Base-by-base conservation (phyloP, 305 asterid species). In the Solanum hybrid region DNA sequence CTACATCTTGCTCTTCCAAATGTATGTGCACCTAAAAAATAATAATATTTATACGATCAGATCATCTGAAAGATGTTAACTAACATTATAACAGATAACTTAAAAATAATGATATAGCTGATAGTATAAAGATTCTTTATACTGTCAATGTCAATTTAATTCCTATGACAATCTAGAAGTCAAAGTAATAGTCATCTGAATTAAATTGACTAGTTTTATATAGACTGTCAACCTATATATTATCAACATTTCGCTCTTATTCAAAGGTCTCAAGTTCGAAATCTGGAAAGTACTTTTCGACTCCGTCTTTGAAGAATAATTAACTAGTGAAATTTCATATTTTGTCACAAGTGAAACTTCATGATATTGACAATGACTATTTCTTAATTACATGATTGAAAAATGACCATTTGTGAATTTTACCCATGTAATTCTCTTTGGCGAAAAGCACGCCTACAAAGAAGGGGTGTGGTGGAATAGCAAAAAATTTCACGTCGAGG, bases 1-100 rank as follows among this genome's bases (percentile, higher is more conserved):
- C 92, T 92, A 24, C 99, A 97, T 78, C 90, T 94, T 75, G 98
- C 86, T n/a, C 92, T 6, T 36, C 99, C 99, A 31, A 97, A 93
- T 37, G 99, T 96, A 91, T 97, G 99, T 5, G 92, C 96, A 69
- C 99, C 98, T 96, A 28, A 0, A 0, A 6, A 4, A 1, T 26
- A 24, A 3, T 16, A 28, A 14, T 81, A 26, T 8, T 40, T 28
- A 9, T 16, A 83, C 11, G 10, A 83, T 83, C 11, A 9, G 39
- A 46, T 83, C 18, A 83, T 0, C 29, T 36, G 3, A 22, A 36
- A 78, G 8, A 69, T 22, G 64, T 14, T 46, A 46, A 14, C 64
- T 46, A 14, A 0, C 3, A 46, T 46, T 46, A 34, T 34, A 14
- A 14, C 8, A 46, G 8, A 14, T 46, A 46, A 46, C 22, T 14